Conservation (phyloP, 78 protist genomes). For the Pelomyxa schiedti region DNA sequence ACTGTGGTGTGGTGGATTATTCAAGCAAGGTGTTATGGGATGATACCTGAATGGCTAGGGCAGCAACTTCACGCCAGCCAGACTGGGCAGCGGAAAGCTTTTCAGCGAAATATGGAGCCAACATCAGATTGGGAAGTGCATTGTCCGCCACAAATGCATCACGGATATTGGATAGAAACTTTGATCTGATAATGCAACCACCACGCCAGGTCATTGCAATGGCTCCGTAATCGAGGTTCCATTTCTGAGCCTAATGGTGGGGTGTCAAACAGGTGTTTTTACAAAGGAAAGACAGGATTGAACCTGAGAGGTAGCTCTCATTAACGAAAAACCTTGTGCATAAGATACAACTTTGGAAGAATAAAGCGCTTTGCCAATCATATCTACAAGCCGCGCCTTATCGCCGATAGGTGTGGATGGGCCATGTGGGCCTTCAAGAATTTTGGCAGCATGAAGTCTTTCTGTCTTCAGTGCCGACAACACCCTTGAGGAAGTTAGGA, state of each 20-base stretch:
- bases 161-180: slow-evolving; percentile 70
- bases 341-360: slow-evolving; percentile 81
- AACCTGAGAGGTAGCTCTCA: slow-evolving; percentile 46
- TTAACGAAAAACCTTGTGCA: slow-evolving; percentile 80
- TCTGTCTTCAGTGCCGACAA: background rate
- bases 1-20: slow-evolving; percentile 13
- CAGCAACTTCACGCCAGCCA: slow-evolving; percentile 49
- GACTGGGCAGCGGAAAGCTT: slow-evolving; percentile 11
- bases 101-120: slow-evolving; percentile 59
- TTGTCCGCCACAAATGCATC: slow-evolving; percentile 73
- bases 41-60: background rate
- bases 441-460: slow-evolving; percentile 54
- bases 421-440: slow-evolving; percentile 63
- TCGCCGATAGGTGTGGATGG: slow-evolving; percentile 50
- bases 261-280: background rate
- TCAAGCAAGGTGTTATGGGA: background rate
- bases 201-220: slow-evolving; percentile 87
- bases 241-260: slow-evolving; percentile 24
- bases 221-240: slow-evolving; percentile 71
- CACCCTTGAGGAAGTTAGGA: too few relatives aligned
- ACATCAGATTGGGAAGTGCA: slow-evolving; percentile 52
- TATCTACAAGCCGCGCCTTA: slow-evolving; percentile 38
- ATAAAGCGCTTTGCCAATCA: slow-evolving; percentile 67
- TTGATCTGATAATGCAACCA: slow-evolving; percentile 94
- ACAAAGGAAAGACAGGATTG: background rate